Percentiles rank a stretch among this genome's conserved stretches.
phyloP scores from a whole-genome alignment of 1,284 basidiomycete species.

The Abortiporus biennis region DNA sequence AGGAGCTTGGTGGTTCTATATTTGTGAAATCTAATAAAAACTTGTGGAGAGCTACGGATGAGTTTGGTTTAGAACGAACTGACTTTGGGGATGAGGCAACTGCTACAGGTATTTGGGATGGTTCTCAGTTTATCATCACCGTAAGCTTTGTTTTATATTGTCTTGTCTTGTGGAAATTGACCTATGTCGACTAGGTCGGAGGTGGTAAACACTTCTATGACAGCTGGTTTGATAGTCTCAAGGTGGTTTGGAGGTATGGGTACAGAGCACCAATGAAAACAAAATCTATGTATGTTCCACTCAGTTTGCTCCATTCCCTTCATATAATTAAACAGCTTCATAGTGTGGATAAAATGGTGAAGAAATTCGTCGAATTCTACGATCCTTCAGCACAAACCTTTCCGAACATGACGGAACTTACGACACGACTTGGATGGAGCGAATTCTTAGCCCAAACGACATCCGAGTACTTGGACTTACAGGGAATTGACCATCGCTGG shows the following conservation, averaged over 20 bases:
- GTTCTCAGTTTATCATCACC: conserved; percentile 61
- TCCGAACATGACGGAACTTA: conserved; percentile 56
- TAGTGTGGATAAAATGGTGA: conserved; percentile 56
- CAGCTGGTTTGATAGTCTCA: conserved; percentile 70
- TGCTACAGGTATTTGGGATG: conserved; percentile 79
- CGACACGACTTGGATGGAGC: conserved; percentile 46
- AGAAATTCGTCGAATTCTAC: conserved; percentile 58
- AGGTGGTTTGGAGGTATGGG: conserved; percentile 80
- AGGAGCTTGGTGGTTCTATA: conserved; percentile 87
- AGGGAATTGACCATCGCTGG: conserved; percentile 56
- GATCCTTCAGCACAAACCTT: conserved; percentile 49
- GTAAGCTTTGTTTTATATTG: conserved; percentile 30
- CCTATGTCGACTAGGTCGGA: conserved; percentile 26
- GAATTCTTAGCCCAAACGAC: conserved; percentile 48
- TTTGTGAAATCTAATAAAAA: conserved; percentile 84
- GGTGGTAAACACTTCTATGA: conserved; percentile 26
- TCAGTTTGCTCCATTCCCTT: conserved; percentile 1
- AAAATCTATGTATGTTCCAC: conserved; percentile 44
- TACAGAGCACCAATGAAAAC: conserved; percentile 57
- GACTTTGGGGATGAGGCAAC: conserved; percentile 48
- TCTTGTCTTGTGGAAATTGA: not conserved
- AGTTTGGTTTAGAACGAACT: conserved; percentile 68
- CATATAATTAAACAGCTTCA: not conserved
- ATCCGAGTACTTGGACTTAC: conserved; percentile 50
- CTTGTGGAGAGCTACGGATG: conserved; percentile 72